A percentile compares a stretch with the other conserved stretches of the same genome.
Evolutionary conservation across 148 eudicot species (phyloP).

Genomic region (Chenopodium berlandieri): DNA sequence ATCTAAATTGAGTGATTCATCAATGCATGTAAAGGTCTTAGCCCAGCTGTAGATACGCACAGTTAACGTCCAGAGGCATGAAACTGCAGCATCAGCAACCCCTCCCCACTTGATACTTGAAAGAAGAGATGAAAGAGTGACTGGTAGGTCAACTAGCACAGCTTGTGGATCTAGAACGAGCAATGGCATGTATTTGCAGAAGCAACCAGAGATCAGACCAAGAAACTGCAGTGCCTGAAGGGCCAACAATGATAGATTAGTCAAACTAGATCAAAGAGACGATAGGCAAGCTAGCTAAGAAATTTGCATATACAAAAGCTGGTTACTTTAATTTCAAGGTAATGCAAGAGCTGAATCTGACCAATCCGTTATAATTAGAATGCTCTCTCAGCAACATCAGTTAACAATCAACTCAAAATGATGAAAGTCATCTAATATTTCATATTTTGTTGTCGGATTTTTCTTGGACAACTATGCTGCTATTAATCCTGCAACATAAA

Average conservation of each 20-base stretch:
- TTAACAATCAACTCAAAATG: neutral
- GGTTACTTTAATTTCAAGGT: neutral
- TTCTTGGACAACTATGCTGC: no score
- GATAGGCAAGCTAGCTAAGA: neutral
- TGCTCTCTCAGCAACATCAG: neutral
- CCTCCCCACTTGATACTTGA: constrained; percentile 40
- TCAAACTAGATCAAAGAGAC: neutral
- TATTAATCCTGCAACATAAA: no score
- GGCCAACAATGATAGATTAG: neutral
- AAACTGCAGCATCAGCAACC: constrained; percentile 56
- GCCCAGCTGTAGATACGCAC: constrained; percentile 59
- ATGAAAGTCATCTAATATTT: neutral
- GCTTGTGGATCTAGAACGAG: constrained; percentile 46
- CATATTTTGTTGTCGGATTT: no score
- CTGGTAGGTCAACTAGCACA: constrained; percentile 69
- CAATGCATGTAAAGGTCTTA: constrained; percentile 17
- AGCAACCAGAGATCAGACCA: constrained; percentile 68
- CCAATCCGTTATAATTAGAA: neutral
- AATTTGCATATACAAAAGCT: neutral
- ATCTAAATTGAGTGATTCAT: constrained; percentile 27
- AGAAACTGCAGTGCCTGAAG: constrained; percentile 66
- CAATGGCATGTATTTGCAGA: constrained; percentile 75
- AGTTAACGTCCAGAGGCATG: constrained; percentile 49
- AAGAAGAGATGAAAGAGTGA: constrained; percentile 63
- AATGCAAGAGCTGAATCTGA: neutral